Base-by-base conservation (phyloP, 345 rosid genomes). In the Citropsis articulata region DNA sequence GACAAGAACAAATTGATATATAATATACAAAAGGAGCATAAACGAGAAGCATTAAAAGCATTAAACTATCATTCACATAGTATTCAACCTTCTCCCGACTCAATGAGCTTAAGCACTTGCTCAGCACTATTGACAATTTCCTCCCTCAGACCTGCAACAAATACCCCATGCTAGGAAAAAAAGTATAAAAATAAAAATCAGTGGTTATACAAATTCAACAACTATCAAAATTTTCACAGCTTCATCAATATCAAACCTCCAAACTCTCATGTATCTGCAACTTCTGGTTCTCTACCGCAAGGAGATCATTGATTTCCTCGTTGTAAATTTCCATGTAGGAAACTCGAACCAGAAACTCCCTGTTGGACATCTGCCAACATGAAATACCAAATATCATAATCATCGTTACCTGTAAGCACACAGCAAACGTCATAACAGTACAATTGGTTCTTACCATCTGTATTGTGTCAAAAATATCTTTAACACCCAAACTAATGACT, bases 301-400 rank as follows among this genome's bases (percentile, higher is more conserved):
- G 86, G 78, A 94, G 97, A 77, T 96, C 98, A 73, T 91, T 94
- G 74, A 96, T 94, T 81, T 96, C 98, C 81, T 96, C 98, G 4
- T 94, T 92, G 75, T 93, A 96, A 77, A 96, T 93, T 78, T 96
- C 98, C 98, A 96, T 91, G 81, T 96, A 96, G 7, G 98, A 96
- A 82, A 96, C 95, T 57, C 95, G 90, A 25, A 96, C 89, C 42
- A 96, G 89, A 89, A 94, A 96, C 84, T 96, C 99, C 3, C 98
- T 90, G n/a, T 91, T 89, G 31, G 89, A 68, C 67, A 87, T 86
- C 99, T 96, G 86, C 8, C 31, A 50, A 68, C 13, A 6, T 79
- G 60, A 64, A 80, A 82, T 73, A 76, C 50, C 13, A 80, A 63
- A 53, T 62, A 85, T 78, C 45, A 80, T 69, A 31, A 50, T 31